Conservation (phyloP, 768 basidiomycete species). For the Tephrocybe sp. region DNA sequence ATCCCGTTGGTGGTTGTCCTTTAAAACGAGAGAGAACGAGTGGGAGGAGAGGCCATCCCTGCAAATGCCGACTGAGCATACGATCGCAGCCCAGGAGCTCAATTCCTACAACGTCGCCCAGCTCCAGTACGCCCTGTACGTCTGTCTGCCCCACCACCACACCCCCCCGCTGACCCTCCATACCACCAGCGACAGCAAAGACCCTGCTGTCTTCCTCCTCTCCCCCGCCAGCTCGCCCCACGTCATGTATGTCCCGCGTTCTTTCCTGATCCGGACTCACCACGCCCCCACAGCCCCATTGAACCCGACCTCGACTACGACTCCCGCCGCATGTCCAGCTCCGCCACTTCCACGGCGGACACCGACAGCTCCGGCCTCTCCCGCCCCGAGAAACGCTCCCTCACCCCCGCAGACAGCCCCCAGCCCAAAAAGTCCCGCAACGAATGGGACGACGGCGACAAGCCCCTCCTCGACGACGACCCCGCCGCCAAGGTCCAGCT, state of each 20-base stretch:
- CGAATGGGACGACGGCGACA: slow-evolving; percentile 40
- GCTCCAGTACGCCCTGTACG: slow-evolving; percentile 61
- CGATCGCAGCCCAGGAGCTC: slow-evolving; percentile 36
- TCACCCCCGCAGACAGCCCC: slow-evolving; percentile 56
- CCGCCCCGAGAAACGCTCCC: slow-evolving; percentile 57
- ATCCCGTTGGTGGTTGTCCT: slow-evolving; percentile 9
- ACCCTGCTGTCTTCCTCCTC: slow-evolving; percentile 37
- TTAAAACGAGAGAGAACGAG: slow-evolving; percentile 22
- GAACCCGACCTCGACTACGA: slow-evolving; percentile 53
- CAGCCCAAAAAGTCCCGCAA: slow-evolving; percentile 51
- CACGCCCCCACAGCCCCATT: slow-evolving; percentile 10
- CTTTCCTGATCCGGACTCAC: slow-evolving; percentile 3
- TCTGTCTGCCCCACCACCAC: slow-evolving; percentile 31
- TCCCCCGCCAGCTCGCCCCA: slow-evolving; percentile 33
- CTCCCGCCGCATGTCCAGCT: slow-evolving; percentile 75
- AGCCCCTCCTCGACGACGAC: slow-evolving; percentile 40
- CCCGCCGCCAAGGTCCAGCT: slow-evolving; percentile 55
- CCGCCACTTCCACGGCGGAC: slow-evolving; percentile 67
- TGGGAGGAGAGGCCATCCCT: too few species aligned
- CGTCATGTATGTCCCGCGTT: slow-evolving; percentile 40
- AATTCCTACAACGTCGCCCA: slow-evolving; percentile 64
- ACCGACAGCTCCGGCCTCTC: slow-evolving; percentile 64
- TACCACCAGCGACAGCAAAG: slow-evolving; percentile 39
- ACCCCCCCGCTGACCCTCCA: slow-evolving; percentile 21
- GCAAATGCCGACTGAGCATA: slow-evolving; percentile 60